phyloP scores from a whole-genome alignment of 768 basidiomycete genomes.

The Pilatotrama ljubarskyi region DNA sequence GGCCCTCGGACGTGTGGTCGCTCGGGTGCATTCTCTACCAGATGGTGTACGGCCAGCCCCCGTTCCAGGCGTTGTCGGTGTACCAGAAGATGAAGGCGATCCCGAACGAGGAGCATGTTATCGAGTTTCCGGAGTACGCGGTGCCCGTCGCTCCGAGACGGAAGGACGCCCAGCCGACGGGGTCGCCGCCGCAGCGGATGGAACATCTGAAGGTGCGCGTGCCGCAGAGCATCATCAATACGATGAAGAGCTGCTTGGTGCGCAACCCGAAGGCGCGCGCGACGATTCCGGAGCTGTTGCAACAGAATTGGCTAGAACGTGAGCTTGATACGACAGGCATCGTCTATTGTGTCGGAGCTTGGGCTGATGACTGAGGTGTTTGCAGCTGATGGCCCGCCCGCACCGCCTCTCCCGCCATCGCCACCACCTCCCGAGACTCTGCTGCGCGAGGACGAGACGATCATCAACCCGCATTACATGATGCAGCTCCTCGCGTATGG shows the following conservation, averaged over 20 bases:
- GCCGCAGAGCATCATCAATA: slow-evolving; percentile 69
- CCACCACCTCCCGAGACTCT: slow-evolving; percentile 32
- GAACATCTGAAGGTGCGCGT: slow-evolving; percentile 75
- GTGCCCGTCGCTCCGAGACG: slow-evolving; percentile 30
- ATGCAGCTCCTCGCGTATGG: slow-evolving; percentile 70
- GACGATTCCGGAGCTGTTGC: slow-evolving; percentile 84
- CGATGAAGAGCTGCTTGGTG: slow-evolving; percentile 79
- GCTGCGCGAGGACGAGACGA: slow-evolving; percentile 55
- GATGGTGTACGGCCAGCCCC: slow-evolving; percentile 94
- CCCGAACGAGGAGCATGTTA: slow-evolving; percentile 70
- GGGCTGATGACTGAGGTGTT: slow-evolving; percentile 21
- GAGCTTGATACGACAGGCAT: slow-evolving; percentile 25
- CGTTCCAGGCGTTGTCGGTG: slow-evolving; percentile 83
- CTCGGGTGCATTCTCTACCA: slow-evolving; percentile 97
- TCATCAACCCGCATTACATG: slow-evolving; percentile 84
- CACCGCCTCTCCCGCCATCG: slow-evolving; percentile 29
- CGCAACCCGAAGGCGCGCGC: slow-evolving; percentile 81
- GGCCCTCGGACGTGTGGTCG: slow-evolving; percentile 97
- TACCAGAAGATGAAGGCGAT: slow-evolving; percentile 94
- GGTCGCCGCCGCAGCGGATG: slow-evolving; percentile 47
- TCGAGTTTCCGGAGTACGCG: slow-evolving; percentile 79
- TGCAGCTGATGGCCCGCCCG: slow-evolving; percentile 14
- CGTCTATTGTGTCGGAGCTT: slow-evolving; percentile 1
- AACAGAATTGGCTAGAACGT: slow-evolving; percentile 79
- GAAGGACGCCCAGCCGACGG: slow-evolving; percentile 35